Conservation (phyloP, 371 early-diverging fungal genomes). For the Dichotomocladium elegans region DNA sequence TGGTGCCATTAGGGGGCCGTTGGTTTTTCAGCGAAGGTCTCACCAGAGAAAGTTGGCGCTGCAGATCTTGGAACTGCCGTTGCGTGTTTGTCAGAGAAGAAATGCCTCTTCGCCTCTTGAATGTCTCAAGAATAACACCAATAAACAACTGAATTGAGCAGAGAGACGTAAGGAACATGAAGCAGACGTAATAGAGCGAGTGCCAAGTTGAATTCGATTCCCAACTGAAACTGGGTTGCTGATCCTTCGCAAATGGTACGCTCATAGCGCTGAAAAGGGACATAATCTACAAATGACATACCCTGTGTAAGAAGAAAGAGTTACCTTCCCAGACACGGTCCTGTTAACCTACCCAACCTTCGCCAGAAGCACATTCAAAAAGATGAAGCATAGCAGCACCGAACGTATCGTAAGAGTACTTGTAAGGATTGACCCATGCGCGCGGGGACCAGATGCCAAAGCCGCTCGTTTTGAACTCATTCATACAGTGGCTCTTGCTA, state of each 20-base stretch:
- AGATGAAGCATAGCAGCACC: slow-evolving; percentile 39
- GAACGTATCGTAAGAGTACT: slow-evolving; percentile 48
- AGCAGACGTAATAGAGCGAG: slow-evolving; percentile 42
- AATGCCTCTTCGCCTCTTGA: slow-evolving; percentile 50
- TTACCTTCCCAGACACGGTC: too few relatives aligned
- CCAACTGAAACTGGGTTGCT: slow-evolving; percentile 38
- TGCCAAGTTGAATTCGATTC: slow-evolving; percentile 34
- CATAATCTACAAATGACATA: slow-evolving; percentile 12
- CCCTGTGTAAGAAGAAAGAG: background rate
- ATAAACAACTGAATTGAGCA: slow-evolving; percentile 54
- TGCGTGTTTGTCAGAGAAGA: slow-evolving; percentile 47
- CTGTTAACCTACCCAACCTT: slow-evolving; percentile 46
- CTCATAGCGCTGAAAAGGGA: slow-evolving; percentile 43
- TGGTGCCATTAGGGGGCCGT: slow-evolving; percentile 23
- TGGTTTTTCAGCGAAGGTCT: slow-evolving; percentile 39
- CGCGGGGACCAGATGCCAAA: slow-evolving; percentile 35
- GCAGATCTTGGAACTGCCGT: slow-evolving; percentile 49
- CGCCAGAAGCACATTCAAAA: slow-evolving; percentile 54
- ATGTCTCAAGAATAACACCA: slow-evolving; percentile 53
- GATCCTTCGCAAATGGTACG: slow-evolving; percentile 16
- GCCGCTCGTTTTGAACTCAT: slow-evolving; percentile 34
- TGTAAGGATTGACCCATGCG: slow-evolving; percentile 48
- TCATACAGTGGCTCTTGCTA: slow-evolving; percentile 16
- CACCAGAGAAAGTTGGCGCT: slow-evolving; percentile 40
- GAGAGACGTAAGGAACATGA: slow-evolving; percentile 54